Evolutionary conservation across 2,329 filamentous ascomycete species (phyloP).

Genomic region (Exophiala sideris): DNA sequence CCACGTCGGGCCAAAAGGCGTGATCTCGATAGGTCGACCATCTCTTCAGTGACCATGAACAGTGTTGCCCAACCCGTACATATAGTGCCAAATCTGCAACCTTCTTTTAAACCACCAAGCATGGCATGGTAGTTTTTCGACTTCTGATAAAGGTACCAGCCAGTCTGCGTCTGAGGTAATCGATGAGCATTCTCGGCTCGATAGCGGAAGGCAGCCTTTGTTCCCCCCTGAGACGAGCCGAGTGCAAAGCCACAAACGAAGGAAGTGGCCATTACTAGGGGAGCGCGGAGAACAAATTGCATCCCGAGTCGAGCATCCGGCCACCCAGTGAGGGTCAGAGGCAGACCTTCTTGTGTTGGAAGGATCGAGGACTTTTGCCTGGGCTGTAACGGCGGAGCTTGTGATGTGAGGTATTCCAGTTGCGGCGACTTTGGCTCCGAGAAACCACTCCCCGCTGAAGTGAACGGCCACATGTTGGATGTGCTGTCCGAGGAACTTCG

Average conservation of each 20-base stretch:
- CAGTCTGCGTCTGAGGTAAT: constrained; percentile 73
- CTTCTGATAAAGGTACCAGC: constrained; percentile 99
- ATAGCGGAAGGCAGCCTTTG: constrained; percentile 75
- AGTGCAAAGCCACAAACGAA: constrained; percentile 68
- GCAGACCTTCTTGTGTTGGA: constrained; percentile 12
- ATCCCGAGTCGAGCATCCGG: constrained; percentile 54
- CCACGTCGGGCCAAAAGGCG: constrained; percentile 73
- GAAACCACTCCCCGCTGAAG: constrained; percentile 1
- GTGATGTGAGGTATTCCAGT: neutral
- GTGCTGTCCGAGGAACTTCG: neutral
- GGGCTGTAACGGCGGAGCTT: neutral
- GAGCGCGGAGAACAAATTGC: constrained; percentile 62
- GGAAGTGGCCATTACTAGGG: constrained; percentile 60
- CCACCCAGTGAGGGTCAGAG: constrained; percentile 29
- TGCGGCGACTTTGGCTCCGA: neutral
- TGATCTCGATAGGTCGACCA: constrained; percentile 70
- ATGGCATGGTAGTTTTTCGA: constrained; percentile 90
- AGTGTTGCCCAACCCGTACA: constrained; percentile 69
- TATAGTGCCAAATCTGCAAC: constrained; percentile 67
- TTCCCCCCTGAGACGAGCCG: constrained; percentile 69
- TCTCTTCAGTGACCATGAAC: constrained; percentile 80
- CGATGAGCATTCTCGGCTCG: constrained; percentile 95
- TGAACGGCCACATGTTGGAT: constrained; percentile 25
- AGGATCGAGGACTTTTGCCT: neutral
- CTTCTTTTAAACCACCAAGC: constrained; percentile 73